Evolutionary conservation across 2,329 filamentous ascomycete genomes (phyloP).

Genomic region (Cadophora luteo-olivacea): DNA sequence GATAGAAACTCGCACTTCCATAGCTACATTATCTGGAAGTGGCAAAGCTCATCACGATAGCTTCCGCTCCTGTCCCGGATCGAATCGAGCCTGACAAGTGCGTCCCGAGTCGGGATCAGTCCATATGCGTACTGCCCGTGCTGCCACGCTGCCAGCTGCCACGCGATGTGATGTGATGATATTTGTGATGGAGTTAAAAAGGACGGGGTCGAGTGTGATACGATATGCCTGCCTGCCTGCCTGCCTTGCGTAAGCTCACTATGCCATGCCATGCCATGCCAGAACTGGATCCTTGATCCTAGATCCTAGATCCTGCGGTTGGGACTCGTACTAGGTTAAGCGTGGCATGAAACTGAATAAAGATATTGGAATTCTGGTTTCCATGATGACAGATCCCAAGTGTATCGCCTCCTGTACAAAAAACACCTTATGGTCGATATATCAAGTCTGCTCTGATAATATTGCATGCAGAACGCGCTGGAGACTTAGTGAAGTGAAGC

Average conservation of each 20-base stretch:
- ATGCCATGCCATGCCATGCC: neutral
- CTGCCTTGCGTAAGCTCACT: too few species aligned
- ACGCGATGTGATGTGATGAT: neutral
- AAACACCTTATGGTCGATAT: neutral
- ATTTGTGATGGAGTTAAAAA: too few species aligned
- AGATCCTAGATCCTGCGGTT: neutral
- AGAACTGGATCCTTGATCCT: conserved; percentile 5
- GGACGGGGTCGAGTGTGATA: neutral
- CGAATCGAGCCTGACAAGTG: neutral
- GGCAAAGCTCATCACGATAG: too few species aligned
- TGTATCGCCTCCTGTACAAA: neutral
- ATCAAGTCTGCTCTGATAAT: too few species aligned
- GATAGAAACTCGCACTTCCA: too few species aligned
- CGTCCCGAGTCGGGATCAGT: too few species aligned
- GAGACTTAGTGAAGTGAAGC: neutral
- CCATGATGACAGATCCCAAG: neutral
- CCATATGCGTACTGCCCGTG: too few species aligned
- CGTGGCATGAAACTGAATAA: neutral
- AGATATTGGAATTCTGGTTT: neutral
- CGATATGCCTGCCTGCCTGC: neutral
- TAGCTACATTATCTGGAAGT: too few species aligned
- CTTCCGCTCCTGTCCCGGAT: too few species aligned
- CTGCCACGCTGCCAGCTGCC: neutral
- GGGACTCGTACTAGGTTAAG: neutral
- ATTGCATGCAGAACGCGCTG: neutral